Evolutionary conservation across 768 basidiomycete species (phyloP).

Genomic region (Rhizopogon roseolus): DNA sequence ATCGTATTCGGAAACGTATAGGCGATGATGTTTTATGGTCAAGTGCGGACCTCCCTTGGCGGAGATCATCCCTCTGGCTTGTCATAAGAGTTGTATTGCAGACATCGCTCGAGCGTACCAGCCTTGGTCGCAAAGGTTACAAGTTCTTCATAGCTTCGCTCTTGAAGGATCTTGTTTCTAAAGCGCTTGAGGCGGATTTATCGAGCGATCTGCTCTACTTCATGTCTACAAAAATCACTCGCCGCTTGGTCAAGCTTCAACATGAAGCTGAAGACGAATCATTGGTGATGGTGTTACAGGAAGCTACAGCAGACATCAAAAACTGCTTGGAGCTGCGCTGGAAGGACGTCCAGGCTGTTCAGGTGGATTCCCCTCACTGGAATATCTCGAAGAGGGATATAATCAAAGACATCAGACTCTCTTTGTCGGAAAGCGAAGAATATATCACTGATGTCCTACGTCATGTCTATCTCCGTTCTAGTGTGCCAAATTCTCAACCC

Average conservation of each 20-base stretch:
- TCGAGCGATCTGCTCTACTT: slow-evolving; percentile 22
- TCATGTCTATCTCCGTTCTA: slow-evolving; percentile 6
- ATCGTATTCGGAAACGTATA: slow-evolving; percentile 20
- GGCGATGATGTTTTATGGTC: slow-evolving; percentile 20
- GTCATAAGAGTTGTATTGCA: slow-evolving; percentile 41
- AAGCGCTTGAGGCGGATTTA: slow-evolving; percentile 9
- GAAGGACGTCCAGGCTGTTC: slow-evolving; percentile 21
- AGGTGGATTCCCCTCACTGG: slow-evolving; percentile 22
- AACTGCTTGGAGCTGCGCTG: slow-evolving; percentile 27
- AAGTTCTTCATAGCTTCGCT: slow-evolving; percentile 45
- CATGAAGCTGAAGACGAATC: slow-evolving; percentile 8
- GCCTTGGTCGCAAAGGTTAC: slow-evolving; percentile 24
- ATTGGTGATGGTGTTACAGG: slow-evolving; percentile 20
- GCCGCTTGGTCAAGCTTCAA: slow-evolving; percentile 20
- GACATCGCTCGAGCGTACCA: slow-evolving; percentile 15
- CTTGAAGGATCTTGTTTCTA: slow-evolving; percentile 20
- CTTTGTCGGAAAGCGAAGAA: slow-evolving; percentile 21
- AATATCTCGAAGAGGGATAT: slow-evolving; percentile 20
- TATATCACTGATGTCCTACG: slow-evolving; percentile 22
- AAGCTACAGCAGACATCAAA: slow-evolving; percentile 20
- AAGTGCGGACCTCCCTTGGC: slow-evolving; percentile 30
- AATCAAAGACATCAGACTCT: slow-evolving; percentile 25
- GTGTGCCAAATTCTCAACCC: slow-evolving; percentile 4
- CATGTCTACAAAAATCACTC: slow-evolving; percentile 23
- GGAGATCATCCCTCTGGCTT: slow-evolving; percentile 48